Evolutionary conservation across 139 green algal species (phyloP).

Genomic region (Chlamydomonas sp.): DNA sequence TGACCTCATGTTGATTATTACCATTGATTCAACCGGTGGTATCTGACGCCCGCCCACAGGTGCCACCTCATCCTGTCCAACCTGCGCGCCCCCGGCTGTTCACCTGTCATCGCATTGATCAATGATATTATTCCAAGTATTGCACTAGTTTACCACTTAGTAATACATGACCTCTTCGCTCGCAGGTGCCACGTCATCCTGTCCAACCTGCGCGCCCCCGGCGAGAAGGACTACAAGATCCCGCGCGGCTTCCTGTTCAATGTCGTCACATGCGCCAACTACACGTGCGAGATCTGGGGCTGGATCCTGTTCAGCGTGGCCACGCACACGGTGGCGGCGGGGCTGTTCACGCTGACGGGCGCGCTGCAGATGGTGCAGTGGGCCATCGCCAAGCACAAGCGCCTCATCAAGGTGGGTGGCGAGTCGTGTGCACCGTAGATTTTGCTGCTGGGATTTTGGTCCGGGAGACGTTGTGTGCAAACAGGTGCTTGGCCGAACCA

Average conservation of each 20-base stretch:
- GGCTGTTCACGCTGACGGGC: slow-evolving; percentile 86
- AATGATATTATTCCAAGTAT: too few relatives aligned
- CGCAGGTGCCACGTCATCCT: slow-evolving; percentile 89
- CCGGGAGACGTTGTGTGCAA: background rate
- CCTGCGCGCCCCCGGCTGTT: background rate
- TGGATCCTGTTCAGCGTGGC: slow-evolving; percentile 93
- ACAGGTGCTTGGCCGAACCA: too few relatives aligned
- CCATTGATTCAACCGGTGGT: background rate
- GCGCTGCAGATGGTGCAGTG: slow-evolving; percentile 89
- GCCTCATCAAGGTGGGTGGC: slow-evolving; percentile 83
- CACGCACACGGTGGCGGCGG: slow-evolving; percentile 81
- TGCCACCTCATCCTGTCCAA: slow-evolving; percentile 85
- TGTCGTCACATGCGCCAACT: slow-evolving; percentile 98
- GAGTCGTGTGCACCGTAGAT: too few relatives aligned
- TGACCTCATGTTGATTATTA: background rate
- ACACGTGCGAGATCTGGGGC: slow-evolving; percentile 83
- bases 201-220: slow-evolving; percentile 78
- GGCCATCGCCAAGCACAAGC: slow-evolving; percentile 92
- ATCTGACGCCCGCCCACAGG: slow-evolving; percentile 15
- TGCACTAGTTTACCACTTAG: too few relatives aligned
- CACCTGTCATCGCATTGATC: too few relatives aligned
- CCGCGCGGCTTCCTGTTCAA: slow-evolving; percentile 93
- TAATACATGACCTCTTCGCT: background rate
- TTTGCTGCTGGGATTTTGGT: background rate
- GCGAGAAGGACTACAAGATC: slow-evolving; percentile 89